Evolutionary conservation across 1,284 basidiomycete species (phyloP).

Genomic region (Apiotrichum akiyoshidainum): DNA sequence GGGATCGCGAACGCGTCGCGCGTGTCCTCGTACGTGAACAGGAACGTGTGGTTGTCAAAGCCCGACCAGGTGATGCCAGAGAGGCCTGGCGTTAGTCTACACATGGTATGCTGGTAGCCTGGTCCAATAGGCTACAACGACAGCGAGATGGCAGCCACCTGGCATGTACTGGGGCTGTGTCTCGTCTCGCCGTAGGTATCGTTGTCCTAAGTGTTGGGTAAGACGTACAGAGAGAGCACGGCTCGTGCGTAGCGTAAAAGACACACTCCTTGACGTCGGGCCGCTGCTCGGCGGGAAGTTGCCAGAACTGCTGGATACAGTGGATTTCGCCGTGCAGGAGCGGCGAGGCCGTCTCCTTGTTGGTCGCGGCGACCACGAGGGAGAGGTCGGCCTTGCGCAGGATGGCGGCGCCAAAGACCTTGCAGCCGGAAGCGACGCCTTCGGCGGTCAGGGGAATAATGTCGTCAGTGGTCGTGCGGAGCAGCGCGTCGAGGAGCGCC

Average conservation of each 20-base stretch:
- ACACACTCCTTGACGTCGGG: conserved; percentile 29
- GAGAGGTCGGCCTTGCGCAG: conserved; percentile 30
- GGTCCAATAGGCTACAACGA: no score
- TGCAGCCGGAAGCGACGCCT: conserved; percentile 27
- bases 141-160: no score
- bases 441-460: conserved; percentile 30
- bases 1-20: conserved; percentile 32
- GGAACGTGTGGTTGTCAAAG: conserved; percentile 32
- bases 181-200: no score
- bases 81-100: conserved; percentile 21
- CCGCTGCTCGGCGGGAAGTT: conserved; percentile 16
- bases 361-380: conserved; percentile 30
- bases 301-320: conserved; percentile 33
- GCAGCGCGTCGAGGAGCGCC: conserved; percentile 23
- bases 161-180: no score
- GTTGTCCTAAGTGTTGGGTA: neutral
- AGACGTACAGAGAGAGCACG: conserved; percentile 34
- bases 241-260: conserved; percentile 37
- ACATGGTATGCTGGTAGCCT: no score
- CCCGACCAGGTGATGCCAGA: conserved; percentile 37
- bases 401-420: conserved; percentile 38
- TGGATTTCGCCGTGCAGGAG: conserved; percentile 37
- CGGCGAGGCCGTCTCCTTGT: conserved; percentile 28
- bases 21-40: conserved; percentile 36
- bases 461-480: conserved; percentile 19